Percentiles rank a stretch among this genome's conserved stretches.
Conservation (phyloP, 2,329 filamentous ascomycete genomes). For the Fusarium sp. region DNA sequence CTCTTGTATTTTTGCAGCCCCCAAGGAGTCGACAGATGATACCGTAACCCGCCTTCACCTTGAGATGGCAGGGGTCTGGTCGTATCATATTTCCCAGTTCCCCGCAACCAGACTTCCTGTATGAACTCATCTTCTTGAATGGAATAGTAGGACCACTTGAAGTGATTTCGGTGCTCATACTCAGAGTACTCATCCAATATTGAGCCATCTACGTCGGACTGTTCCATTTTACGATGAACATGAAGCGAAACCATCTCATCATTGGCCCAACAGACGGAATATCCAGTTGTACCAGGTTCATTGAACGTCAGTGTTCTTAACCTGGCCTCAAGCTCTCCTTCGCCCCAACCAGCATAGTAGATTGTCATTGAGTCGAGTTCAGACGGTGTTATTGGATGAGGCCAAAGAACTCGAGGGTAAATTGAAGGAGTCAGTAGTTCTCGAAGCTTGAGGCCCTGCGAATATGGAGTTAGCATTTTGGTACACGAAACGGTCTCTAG, state of each 20-base stretch:
- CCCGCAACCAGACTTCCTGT: constrained; percentile 23
- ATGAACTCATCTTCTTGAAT: constrained; percentile 6
- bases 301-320: constrained; percentile 16
- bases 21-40: constrained; percentile 5
- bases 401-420: background rate
- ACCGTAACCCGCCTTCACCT: background rate
- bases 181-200: background rate
- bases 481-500: accelerated
- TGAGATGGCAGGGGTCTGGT: background rate
- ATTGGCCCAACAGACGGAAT: constrained; percentile 19
- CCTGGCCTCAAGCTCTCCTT: constrained; percentile 5
- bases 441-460: constrained; percentile 18
- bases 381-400: background rate
- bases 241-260: constrained; percentile 8
- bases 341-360: constrained; percentile 22
- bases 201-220: accelerated
- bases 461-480: background rate
- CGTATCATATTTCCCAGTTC: background rate
- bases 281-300: background rate
- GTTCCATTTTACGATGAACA: background rate
- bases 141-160: constrained; percentile 16
- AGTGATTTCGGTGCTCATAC: background rate
- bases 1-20: constrained; percentile 9
- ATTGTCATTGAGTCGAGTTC: background rate
- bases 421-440: background rate